Base-by-base conservation (phyloP, 1,284 basidiomycete genomes). In the Malassezia nana region DNA sequence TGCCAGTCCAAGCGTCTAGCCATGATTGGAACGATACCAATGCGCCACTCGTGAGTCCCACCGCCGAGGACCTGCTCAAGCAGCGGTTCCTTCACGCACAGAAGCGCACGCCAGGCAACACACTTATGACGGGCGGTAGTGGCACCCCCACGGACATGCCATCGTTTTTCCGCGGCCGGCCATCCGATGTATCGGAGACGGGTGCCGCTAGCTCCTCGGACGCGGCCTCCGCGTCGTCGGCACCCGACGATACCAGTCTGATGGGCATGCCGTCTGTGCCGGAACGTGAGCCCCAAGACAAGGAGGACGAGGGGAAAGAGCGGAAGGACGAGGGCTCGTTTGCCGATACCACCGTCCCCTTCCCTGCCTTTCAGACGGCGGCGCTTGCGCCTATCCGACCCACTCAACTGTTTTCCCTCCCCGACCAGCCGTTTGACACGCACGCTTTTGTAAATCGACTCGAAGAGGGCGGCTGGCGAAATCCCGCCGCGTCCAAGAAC, bases 361-460 rank as follows among this genome's bases (percentile, higher is more conserved):
- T 32, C 3, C 48, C 40, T 7, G 28, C 38, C 7, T 50, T 50
- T 32, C 35, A 41, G 26, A 42, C 18, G 12, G 33, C 35, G 10
- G 40, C 29, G 1, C 32, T 50, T 28, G 9, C 38, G 29, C 48
- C 35, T n/a, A 42, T 32, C 30, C 18, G 18, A n/a, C 48, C 38
- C 10, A 25, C 28, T 20, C 33, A 43, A 15, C 20, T 39, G 16
- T 47, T 24, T 22, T 9, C 29, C 15, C 29, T 57, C 26, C 31
- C 35, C 8, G 44, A 67, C 32, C 58, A 66, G n/a, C 68, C 68
- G 4, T 70, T 70, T 46, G 62, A 70, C 47, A 67, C 68, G 18
- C 65, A 69, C 38, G 56, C 52, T 22, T 69, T 70, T 43, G 66
- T 70, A 33, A 58, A 59, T 46, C 55, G 63, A 13, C 61, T 70